These are phyloP conservation scores for Phlyctochytrium planicorne DNA, from an alignment of 192 early-diverging fungal species.

Conservation along the genomic window DNA sequence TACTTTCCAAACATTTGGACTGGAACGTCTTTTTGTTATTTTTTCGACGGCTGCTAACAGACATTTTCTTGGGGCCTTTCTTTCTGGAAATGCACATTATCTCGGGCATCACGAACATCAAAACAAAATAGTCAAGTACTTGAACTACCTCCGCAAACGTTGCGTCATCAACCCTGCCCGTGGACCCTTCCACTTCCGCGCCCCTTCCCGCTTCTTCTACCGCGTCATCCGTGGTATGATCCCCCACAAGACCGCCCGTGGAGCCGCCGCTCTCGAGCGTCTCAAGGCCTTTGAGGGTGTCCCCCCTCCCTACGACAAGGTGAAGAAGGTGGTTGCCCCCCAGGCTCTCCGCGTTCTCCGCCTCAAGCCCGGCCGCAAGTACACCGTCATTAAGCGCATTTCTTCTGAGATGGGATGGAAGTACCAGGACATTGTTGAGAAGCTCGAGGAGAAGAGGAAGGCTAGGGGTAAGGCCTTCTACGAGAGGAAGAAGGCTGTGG, in stretches of 20 bases:
- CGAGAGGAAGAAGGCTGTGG: constrained; percentile 74
- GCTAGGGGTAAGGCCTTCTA: constrained; percentile 88
- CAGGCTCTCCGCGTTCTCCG: constrained; percentile 95
- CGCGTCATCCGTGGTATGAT: constrained; percentile 97
- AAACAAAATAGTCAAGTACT: constrained; percentile 77
- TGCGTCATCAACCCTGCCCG: constrained; percentile 93
- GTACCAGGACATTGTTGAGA: constrained; percentile 95
- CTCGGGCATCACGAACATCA: background rate
- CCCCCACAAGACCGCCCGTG: constrained; percentile 99
- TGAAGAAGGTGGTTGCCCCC: constrained; percentile 97
- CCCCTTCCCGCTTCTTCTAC: constrained; percentile 96
- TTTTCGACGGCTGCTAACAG: background rate
- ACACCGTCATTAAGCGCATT: constrained; percentile 90
- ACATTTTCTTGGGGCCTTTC: background rate
- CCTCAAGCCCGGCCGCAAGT: constrained; percentile 97
- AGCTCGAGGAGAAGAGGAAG: constrained; percentile 99
- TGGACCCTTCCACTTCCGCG: constrained; percentile 99
- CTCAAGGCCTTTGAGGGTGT: constrained; percentile 99
- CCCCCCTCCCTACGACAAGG: constrained; percentile 94
- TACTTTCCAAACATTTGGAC: constrained; percentile 18
- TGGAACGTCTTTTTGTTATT: background rate
- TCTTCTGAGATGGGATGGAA: constrained; percentile 98
- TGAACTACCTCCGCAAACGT: constrained; percentile 96
- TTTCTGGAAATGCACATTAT: constrained; percentile 1
- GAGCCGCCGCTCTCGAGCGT: constrained; percentile 94